Conservation (phyloP, 78 protist species). For the Dictyostelium firmibasis region DNA sequence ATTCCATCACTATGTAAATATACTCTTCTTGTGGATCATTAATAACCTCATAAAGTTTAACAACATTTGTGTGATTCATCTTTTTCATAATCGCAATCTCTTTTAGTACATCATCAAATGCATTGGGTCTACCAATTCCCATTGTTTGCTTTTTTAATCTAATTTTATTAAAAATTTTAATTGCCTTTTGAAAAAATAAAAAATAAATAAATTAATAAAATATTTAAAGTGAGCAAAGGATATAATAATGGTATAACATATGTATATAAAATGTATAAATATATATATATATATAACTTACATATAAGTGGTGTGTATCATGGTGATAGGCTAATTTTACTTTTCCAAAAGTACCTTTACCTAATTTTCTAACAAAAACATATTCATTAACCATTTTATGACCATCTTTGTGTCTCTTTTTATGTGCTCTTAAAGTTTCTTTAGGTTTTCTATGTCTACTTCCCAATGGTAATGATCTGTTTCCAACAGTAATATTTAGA, state of each 20-base stretch:
- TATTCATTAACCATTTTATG: conserved; percentile 57
- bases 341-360: conserved; percentile 58
- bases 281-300: too few relatives aligned
- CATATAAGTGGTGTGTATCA: conserved; percentile 45
- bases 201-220: background rate
- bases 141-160: conserved; percentile 36
- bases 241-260: too few relatives aligned
- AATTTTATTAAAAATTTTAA: conserved; percentile 58
- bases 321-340: conserved; percentile 46
- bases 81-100: conserved; percentile 93
- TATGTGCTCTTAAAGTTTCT: conserved; percentile 42
- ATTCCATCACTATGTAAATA: conserved; percentile 69
- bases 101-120: conserved; percentile 55
- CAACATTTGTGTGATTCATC: conserved; percentile 90
- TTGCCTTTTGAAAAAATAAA: conserved; percentile 12
- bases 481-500: background rate
- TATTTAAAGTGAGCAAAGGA: background rate
- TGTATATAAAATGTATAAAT: too few relatives aligned
- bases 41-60: conserved; percentile 89
- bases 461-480: background rate
- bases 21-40: conserved; percentile 89
- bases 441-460: conserved; percentile 29
- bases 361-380: conserved; percentile 53
- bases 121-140: conserved; percentile 34
- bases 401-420: conserved; percentile 41